These are phyloP conservation scores for Pyronema domesticum DNA, from an alignment of 495 filamentous ascomycete genomes.

Conservation along the genomic window DNA sequence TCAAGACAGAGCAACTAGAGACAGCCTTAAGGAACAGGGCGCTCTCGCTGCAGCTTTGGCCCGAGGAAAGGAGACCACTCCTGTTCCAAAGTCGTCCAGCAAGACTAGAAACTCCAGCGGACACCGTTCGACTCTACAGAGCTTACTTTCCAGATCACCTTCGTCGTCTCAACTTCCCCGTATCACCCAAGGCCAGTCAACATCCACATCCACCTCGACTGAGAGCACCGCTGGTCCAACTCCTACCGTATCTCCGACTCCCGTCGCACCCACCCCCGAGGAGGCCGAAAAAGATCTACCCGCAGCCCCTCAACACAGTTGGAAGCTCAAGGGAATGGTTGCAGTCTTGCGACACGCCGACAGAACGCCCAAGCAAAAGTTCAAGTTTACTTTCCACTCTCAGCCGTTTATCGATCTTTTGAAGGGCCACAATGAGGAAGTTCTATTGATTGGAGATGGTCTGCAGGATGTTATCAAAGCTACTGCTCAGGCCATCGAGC, in stretches of 20 bases:
- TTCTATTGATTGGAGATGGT: constrained; percentile 79
- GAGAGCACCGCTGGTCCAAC: constrained; percentile 19
- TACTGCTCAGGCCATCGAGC: constrained; percentile 56
- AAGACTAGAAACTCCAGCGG: constrained; percentile 9
- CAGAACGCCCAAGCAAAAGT: constrained; percentile 95
- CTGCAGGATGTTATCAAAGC: constrained; percentile 77
- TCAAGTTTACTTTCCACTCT: constrained; percentile 97
- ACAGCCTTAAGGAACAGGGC: constrained; percentile 14
- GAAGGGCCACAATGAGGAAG: constrained; percentile 88
- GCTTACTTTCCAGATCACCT: constrained; percentile 31
- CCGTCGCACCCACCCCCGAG: constrained; percentile 23
- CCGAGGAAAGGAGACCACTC: constrained; percentile 13
- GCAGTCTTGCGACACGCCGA: constrained; percentile 91
- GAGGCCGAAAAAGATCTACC: constrained; percentile 39
- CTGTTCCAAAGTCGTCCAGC: constrained; percentile 23
- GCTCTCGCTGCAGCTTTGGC: constrained; percentile 16
- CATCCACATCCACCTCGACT: constrained; percentile 17
- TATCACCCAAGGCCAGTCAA: constrained; percentile 28
- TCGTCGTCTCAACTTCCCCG: constrained; percentile 31
- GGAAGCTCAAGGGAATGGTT: constrained; percentile 98
- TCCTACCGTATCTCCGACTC: constrained; percentile 16
- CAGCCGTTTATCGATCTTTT: constrained; percentile 88
- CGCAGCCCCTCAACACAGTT: constrained; percentile 82
- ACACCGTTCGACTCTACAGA: constrained; percentile 32
- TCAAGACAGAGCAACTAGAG: constrained; percentile 34